Conservation (phyloP, 192 early-diverging fungal species). For the Funneliformis geosporum region DNA sequence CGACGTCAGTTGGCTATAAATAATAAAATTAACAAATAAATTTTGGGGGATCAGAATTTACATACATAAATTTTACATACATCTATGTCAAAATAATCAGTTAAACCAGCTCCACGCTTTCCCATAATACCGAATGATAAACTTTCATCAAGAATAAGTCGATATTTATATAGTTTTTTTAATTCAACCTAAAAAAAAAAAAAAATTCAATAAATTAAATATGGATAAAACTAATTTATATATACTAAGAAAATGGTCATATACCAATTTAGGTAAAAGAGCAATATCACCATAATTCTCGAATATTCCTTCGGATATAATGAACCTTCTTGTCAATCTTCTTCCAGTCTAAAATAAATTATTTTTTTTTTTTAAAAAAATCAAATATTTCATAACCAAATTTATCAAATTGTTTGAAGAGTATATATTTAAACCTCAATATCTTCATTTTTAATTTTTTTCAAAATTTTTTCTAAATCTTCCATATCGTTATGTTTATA, state of each 20-base stretch:
- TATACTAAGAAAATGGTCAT: too few species aligned
- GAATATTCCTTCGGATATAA: constrained; percentile 92
- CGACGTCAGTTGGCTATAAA: constrained; percentile 67
- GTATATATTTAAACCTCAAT: constrained; percentile 37
- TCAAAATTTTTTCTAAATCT: constrained; percentile 85
- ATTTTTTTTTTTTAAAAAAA: background rate
- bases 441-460: constrained; percentile 72
- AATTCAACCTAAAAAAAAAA: constrained; percentile 77
- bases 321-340: constrained; percentile 86
- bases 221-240: too few species aligned
- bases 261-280: constrained; percentile 70
- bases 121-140: constrained; percentile 88
- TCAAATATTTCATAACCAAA: background rate
- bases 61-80: constrained; percentile 25
- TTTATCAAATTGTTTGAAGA: too few species aligned
- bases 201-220: too few species aligned
- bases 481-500: constrained; percentile 98
- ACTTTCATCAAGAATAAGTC: constrained; percentile 92
- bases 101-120: constrained; percentile 82
- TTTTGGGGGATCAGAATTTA: constrained; percentile 10
- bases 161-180: constrained; percentile 95
- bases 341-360: constrained; percentile 41
- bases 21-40: background rate
- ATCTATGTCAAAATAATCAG: constrained; percentile 77
- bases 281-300: constrained; percentile 85